Percentiles rank a stretch among this genome's conserved stretches.
Conservation (phyloP, 306 rosid species). For the Quercus suber region DNA sequence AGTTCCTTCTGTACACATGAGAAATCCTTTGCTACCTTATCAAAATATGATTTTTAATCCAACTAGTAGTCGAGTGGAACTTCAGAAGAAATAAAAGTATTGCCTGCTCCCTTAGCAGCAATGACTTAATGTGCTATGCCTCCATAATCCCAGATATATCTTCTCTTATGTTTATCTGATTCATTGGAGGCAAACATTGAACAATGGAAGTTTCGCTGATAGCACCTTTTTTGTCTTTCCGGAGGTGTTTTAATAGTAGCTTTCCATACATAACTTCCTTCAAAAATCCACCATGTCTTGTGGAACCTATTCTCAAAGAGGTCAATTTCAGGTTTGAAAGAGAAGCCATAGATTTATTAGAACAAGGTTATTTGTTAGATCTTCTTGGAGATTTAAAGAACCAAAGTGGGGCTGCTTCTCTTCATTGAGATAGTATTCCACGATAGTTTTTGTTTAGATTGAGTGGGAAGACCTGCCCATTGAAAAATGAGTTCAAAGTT, state of each 20-base stretch:
- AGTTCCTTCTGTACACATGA: not conserved
- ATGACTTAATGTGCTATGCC: conserved; percentile 21
- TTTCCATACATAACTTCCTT: conserved; percentile 32
- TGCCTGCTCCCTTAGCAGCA: not conserved
- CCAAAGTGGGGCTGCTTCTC: not conserved
- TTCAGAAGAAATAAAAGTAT: not conserved
- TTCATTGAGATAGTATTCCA: not conserved
- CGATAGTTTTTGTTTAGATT: conserved; percentile 16
- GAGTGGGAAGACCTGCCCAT: not conserved
- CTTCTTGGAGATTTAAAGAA: not conserved
- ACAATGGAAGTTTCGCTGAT: conserved; percentile 19
- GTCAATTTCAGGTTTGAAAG: not conserved
- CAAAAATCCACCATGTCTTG: not conserved
- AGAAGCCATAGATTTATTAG: not conserved
- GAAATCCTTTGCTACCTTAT: not conserved
- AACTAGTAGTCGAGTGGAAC: conserved; percentile 9
- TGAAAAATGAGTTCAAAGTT: conserved; percentile 4
- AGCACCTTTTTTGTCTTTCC: conserved; percentile 11
- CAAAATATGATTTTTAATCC: conserved; percentile 3
- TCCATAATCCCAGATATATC: conserved; percentile 48
- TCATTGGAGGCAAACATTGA: conserved; percentile 23
- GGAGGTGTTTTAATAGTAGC: conserved; percentile 39
- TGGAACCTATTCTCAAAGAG: not conserved
- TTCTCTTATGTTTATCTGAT: conserved; percentile 37
- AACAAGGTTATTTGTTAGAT: not conserved